phyloP scores from a whole-genome alignment of 108 stramenopile species.

The Skeletonema grethae region DNA sequence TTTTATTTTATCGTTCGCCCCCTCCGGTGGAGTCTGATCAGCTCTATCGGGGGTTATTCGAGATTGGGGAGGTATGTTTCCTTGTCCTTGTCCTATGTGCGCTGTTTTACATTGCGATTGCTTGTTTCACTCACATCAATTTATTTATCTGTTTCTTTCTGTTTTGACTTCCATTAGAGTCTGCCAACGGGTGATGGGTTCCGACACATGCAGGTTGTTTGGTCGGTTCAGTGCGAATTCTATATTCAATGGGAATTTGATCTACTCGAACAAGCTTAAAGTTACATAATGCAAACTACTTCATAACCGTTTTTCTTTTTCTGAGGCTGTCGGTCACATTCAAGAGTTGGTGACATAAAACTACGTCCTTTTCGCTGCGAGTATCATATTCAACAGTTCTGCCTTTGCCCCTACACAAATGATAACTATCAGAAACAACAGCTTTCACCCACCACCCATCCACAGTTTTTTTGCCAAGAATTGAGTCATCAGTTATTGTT shows the following conservation, averaged over 20 bases:
- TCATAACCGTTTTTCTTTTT: not conserved
- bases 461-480: conserved; percentile 33
- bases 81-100: too few species aligned
- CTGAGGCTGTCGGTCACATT: not conserved
- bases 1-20: too few species aligned
- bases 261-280: not conserved
- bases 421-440: conserved; percentile 27
- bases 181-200: too few species aligned
- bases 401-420: conserved; percentile 48
- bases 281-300: not conserved
- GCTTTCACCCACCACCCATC: conserved; percentile 54
- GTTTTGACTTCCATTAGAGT: too few species aligned
- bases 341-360: not conserved
- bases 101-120: too few species aligned
- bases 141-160: too few species aligned
- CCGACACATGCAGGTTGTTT: too few species aligned
- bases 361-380: conserved; percentile 9
- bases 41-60: too few species aligned
- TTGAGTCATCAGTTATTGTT: conserved; percentile 23
- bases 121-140: too few species aligned
- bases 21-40: too few species aligned
- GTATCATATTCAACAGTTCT: conserved; percentile 52
- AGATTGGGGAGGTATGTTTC: too few species aligned
- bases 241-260: not conserved
- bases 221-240: not conserved